phyloP scores from a whole-genome alignment of 208 protist species.

The Leishmania amazonensis region DNA sequence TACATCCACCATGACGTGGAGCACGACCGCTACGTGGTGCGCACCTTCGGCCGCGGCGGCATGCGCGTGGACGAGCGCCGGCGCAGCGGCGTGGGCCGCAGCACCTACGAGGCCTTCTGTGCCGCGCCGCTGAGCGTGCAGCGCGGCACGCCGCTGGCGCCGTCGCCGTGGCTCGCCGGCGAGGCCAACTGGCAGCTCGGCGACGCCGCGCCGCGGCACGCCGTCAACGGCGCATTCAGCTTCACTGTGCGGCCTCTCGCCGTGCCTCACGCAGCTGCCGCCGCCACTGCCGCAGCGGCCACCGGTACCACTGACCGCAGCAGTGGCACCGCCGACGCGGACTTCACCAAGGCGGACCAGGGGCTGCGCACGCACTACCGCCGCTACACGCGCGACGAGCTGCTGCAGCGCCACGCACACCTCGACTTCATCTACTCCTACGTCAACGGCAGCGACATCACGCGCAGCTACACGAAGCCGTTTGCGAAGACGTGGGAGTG shows the following conservation, averaged over 20 bases:
- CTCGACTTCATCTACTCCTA: conserved; percentile 32
- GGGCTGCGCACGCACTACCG: conserved; percentile 25
- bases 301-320: background rate
- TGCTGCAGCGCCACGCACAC: conserved; percentile 10
- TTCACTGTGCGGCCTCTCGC: conserved; percentile 11
- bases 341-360: conserved; percentile 6
- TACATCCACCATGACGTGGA: conserved; percentile 29
- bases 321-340: background rate
- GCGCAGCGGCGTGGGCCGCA: conserved; percentile 11
- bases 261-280: background rate
- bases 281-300: background rate
- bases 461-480: conserved; percentile 22
- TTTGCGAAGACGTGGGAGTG: conserved; percentile 17
- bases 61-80: conserved; percentile 22
- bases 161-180: background rate
- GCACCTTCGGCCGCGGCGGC: conserved; percentile 27
- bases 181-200: conserved; percentile 23
- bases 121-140: conserved; percentile 2
- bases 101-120: conserved; percentile 25
- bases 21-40: conserved; percentile 29
- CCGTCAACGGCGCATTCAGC: conserved; percentile 7
- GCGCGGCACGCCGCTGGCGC: conserved; percentile 13
- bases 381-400: conserved; percentile 13
- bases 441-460: conserved; percentile 31
- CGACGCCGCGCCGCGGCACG: background rate